Evolutionary conservation across 176 grass and related monocot genomes (phyloP).

Genomic region (barley (Hordeum vulgare)): MorexV3_pseudomolecules_assembly NC_058518.1:489198693-489199192

Average conservation of each 20-base stretch:
- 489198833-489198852: constrained; percentile 91
- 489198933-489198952: constrained; percentile 93
- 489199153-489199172: constrained; percentile 84
- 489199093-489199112: neutral
- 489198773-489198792: constrained; percentile 99
- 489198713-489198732: constrained; percentile 90
- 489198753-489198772: constrained; percentile 68
- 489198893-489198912: neutral
- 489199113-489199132: neutral
- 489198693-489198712: constrained; percentile 80
- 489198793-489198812: constrained; percentile 81
- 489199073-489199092: neutral
- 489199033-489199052: constrained; percentile 89
- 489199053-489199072: constrained; percentile 10
- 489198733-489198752: constrained; percentile 40
- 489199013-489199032: constrained; percentile 74
- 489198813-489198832: constrained; percentile 76
- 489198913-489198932: neutral
- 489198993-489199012: constrained; percentile 75
- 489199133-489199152: neutral
- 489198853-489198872: constrained; percentile 70
- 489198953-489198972: constrained; percentile 82
- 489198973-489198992: constrained; percentile 93
- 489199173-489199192: constrained; percentile 78
- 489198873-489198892: constrained; percentile 31